A percentile compares a stretch with the other conserved stretches of the same genome.
These are phyloP conservation scores for Candida sphagnicola DNA, from an alignment of 805 yeast genomes.

Conservation along the genomic window DNA sequence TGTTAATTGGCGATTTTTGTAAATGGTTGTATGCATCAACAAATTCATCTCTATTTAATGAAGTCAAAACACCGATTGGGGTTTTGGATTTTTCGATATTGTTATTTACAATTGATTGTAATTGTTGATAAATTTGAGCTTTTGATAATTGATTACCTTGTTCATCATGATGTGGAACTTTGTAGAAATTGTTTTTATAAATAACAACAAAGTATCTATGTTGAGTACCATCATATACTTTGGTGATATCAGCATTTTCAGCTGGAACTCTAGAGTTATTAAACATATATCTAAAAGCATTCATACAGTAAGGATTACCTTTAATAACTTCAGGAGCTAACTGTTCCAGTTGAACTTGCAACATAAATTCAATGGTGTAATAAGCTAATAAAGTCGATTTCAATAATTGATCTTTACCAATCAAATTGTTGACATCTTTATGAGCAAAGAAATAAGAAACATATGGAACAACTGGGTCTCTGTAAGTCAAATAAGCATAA, in stretches of 20 bases:
- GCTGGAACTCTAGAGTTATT: conserved; percentile 83
- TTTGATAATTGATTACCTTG: conserved; percentile 43
- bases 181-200: conserved; percentile 76
- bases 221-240: conserved; percentile 42
- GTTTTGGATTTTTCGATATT: conserved; percentile 31
- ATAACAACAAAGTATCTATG: conserved; percentile 71
- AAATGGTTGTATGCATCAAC: conserved; percentile 56
- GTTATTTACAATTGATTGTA: conserved; percentile 45
- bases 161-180: conserved; percentile 54
- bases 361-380: conserved; percentile 65
- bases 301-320: conserved; percentile 90
- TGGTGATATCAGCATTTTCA: conserved; percentile 58
- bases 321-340: conserved; percentile 78
- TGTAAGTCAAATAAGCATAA: conserved; percentile 83
- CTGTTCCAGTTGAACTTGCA: conserved; percentile 61
- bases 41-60: conserved; percentile 85
- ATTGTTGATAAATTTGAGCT: conserved; percentile 52
- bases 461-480: conserved; percentile 93
- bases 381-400: conserved; percentile 75
- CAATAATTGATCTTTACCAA: conserved; percentile 60
- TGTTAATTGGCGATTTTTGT: conserved; percentile 56
- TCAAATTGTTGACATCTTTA: conserved; percentile 55
- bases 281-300: conserved; percentile 86
- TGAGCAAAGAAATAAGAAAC: conserved; percentile 89
- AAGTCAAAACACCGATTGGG: conserved; percentile 53